phyloP scores from a whole-genome alignment of 768 basidiomycete species.

The Termitomyces sp. region DNA sequence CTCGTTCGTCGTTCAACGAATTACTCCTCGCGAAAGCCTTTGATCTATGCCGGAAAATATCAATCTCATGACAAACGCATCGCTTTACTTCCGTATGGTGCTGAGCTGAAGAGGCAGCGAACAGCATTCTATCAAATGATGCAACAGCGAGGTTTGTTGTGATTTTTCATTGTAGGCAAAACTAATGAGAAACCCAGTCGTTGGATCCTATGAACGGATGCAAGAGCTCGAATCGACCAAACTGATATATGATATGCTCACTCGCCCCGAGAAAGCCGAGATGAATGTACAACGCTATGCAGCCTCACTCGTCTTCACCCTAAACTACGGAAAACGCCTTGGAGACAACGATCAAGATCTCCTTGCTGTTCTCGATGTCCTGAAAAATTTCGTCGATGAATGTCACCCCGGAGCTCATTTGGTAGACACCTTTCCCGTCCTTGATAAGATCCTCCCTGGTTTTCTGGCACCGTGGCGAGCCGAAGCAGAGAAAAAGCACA shows the following conservation, averaged over 20 bases:
- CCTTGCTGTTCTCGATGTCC: constrained; percentile 12
- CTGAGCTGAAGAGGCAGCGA: constrained; percentile 10
- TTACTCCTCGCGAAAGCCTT: constrained; percentile 9
- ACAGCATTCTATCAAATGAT: constrained; percentile 10
- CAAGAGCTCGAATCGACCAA: constrained; percentile 10
- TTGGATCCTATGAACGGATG: constrained; percentile 7
- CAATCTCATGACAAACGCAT: constrained; percentile 11
- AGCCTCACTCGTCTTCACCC: constrained; percentile 15
- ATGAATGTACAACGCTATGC: constrained; percentile 12
- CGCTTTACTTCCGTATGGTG: constrained; percentile 6
- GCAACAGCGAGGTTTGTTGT: constrained; percentile 2
- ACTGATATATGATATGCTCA: constrained; percentile 7
- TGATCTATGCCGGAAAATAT: constrained; percentile 8
- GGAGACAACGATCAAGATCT: constrained; percentile 19
- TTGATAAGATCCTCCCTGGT: constrained; percentile 9
- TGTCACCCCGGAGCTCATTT: constrained; percentile 14
- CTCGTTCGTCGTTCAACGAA: constrained; percentile 5
- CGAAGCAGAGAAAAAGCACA: constrained; percentile 7
- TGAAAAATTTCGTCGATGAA: constrained; percentile 20
- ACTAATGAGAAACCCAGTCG: background rate
- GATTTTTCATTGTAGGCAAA: too few species aligned
- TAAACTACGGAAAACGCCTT: constrained; percentile 18
- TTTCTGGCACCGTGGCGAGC: constrained; percentile 11
- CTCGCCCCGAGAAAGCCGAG: background rate
- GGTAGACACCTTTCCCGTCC: constrained; percentile 11